Evolutionary conservation across 257 asterid genomes (phyloP).

Genomic region (Solanum dulcamara): DNA sequence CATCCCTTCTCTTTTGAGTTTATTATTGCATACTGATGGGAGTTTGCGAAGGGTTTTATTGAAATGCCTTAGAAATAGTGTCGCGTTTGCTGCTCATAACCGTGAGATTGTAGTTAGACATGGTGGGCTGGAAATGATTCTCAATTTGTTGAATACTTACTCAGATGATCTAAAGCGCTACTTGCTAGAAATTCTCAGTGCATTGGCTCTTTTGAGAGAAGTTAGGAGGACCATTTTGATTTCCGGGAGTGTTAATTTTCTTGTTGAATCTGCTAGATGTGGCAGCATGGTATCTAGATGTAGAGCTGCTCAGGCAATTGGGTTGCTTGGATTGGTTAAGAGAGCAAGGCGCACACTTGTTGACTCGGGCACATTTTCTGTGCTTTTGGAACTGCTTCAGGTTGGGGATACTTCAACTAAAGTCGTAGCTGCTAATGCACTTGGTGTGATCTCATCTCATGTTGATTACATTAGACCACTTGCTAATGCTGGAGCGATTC

Average conservation of each 20-base stretch:
- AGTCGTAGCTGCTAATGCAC: constrained; percentile 48
- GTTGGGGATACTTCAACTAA: constrained; percentile 29
- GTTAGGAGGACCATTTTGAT: constrained; percentile 32
- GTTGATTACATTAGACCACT: constrained; percentile 33
- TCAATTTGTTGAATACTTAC: constrained; percentile 18
- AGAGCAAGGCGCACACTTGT: constrained; percentile 29
- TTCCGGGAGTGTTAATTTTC: constrained; percentile 23
- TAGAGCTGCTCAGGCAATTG: constrained; percentile 60
- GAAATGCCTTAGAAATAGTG: constrained; percentile 43
- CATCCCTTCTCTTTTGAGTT: constrained; percentile 29
- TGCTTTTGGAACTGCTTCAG: constrained; percentile 27
- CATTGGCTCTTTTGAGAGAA: constrained; percentile 51
- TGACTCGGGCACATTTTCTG: constrained; percentile 27
- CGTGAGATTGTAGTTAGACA: constrained; percentile 20
- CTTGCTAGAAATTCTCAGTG: constrained; percentile 44
- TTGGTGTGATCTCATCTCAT: constrained; percentile 48
- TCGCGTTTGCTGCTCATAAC: constrained; percentile 25
- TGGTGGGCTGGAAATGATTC: constrained; percentile 38
- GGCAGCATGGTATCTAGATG: constrained; percentile 53
- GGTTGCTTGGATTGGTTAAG: constrained; percentile 42
- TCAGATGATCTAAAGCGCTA: constrained; percentile 18
- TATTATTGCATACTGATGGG: constrained; percentile 26
- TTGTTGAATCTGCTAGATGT: constrained; percentile 37
- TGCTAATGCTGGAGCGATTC: constrained; percentile 37
- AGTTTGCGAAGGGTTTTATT: constrained; percentile 21